These are phyloP conservation scores for Platismatia glauca DNA, from an alignment of 495 filamentous ascomycete genomes.

Conservation along the genomic window DNA sequence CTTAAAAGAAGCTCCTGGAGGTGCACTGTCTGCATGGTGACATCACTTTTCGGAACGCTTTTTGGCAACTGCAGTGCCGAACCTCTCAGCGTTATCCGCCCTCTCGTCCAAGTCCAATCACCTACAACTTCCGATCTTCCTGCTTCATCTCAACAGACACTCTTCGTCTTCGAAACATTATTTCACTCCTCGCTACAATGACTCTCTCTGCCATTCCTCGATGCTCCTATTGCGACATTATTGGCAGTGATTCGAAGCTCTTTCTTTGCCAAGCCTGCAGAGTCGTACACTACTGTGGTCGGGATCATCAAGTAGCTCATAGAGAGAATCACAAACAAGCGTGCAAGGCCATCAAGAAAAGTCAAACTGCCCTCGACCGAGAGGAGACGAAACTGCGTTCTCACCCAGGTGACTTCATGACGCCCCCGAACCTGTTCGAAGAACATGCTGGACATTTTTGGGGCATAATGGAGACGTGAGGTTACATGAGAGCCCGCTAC, in stretches of 20 bases:
- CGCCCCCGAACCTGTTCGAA: constrained; percentile 32
- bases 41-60: too few species aligned
- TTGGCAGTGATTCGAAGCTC: constrained; percentile 10
- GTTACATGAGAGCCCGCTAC: constrained; percentile 37
- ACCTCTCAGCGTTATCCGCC: too few species aligned
- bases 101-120: too few species aligned
- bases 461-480: constrained; percentile 30
- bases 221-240: not conserved
- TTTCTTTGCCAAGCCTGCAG: constrained; percentile 36
- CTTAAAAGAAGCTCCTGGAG: too few species aligned
- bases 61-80: too few species aligned
- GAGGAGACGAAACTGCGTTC: constrained; percentile 33
- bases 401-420: constrained; percentile 22
- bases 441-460: constrained; percentile 34
- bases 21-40: too few species aligned
- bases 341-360: constrained; percentile 34
- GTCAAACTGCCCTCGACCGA: constrained; percentile 5
- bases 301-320: constrained; percentile 36
- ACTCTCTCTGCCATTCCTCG: not conserved
- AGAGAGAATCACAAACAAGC: constrained; percentile 33
- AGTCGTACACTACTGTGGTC: constrained; percentile 38
- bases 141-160: too few species aligned
- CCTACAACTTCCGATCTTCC: too few species aligned
- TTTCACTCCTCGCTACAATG: too few species aligned
- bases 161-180: too few species aligned